Base-by-base conservation (phyloP, 2,329 filamentous ascomycete species). In the Sporothrix brunneoviolacea region DNA sequence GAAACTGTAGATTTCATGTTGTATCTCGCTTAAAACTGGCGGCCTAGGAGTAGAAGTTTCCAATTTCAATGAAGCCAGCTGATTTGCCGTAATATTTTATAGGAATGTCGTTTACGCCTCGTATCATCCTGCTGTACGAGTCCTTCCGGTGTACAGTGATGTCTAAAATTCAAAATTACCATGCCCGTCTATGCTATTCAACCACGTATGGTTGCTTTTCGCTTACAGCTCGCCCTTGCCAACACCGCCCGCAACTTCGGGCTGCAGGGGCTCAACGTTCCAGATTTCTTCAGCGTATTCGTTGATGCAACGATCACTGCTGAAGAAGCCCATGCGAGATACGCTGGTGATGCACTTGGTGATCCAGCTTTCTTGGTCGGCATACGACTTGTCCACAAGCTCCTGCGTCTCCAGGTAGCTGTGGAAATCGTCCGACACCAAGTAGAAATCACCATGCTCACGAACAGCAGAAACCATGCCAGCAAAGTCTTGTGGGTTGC, bases 261-360 rank as follows among this genome's bases (percentile, higher is more conserved):
- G 71, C 30, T 69, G 68, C 49, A 93, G 67, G 24, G 91, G 91
- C 74, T 97, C 91, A 35, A 95, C 75, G 64, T 97, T 97, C 93
- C 93, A 98, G 66, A 98, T 96, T 57, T 78, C 83, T 67, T 98
- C 91, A 0, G 93, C 93, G 70, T 98, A 98, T 75, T 96, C 91
- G 62, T 91, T 88, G 67, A 97, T 96, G 70, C 91, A 95, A 35
- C 91, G 80, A 67, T 97, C 91, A 57, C 86, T 91, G 59, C 83
- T 91, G 74, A 97, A 97, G 80, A 97, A 97, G 33, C 91, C 93
- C 93, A 98, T 98, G 36, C 91, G 77, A 7, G 89, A 79, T 16
- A 98, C 93, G 53, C 86, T 87, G 37, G 80, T 83, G 63, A 98
- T 97, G 57, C 80, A 85, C 79, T 96, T 96, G 55, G 82, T 85